These are phyloP conservation scores for Solanum medicagineum DNA, from an alignment of 257 asterid genomes.

Conservation along the genomic window DNA sequence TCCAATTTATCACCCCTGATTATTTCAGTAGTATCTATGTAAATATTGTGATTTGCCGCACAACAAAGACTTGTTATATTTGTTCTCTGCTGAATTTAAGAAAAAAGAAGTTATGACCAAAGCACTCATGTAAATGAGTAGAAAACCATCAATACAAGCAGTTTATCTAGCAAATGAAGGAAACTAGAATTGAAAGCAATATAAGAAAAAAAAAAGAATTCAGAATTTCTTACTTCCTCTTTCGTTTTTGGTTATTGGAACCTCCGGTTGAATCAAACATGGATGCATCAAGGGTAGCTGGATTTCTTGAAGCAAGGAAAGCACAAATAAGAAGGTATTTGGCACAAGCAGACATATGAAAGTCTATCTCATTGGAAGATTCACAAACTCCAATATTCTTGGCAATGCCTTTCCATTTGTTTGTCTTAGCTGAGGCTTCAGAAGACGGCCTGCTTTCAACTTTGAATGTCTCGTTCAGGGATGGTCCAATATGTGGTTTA, in stretches of 20 bases:
- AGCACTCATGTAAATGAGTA: background rate
- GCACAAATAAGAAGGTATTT: conserved; percentile 87
- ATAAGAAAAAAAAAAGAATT: background rate
- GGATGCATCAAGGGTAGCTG: conserved; percentile 96
- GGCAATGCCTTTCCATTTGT: conserved; percentile 22
- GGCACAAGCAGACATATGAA: conserved; percentile 83
- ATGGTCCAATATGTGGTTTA: conserved; percentile 43
- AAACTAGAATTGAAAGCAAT: background rate
- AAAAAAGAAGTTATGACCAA: background rate
- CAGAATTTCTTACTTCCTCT: conserved; percentile 59
- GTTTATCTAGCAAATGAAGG: background rate
- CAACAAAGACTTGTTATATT: background rate
- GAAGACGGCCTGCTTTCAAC: conserved; percentile 28
- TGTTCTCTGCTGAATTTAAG: background rate
- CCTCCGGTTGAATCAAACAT: conserved; percentile 96
- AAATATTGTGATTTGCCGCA: background rate
- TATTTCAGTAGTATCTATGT: background rate
- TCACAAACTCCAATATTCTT: conserved; percentile 34
- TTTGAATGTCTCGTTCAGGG: conserved; percentile 54
- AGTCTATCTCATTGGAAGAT: conserved; percentile 38
- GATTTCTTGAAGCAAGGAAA: conserved; percentile 92
- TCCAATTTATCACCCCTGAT: background rate
- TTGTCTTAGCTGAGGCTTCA: conserved; percentile 28
- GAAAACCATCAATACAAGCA: background rate
- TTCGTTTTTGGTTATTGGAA: conserved; percentile 48